These are phyloP conservation scores for Boechera stricta DNA, from an alignment of 345 rosid genomes.

Conservation along the genomic window DNA sequence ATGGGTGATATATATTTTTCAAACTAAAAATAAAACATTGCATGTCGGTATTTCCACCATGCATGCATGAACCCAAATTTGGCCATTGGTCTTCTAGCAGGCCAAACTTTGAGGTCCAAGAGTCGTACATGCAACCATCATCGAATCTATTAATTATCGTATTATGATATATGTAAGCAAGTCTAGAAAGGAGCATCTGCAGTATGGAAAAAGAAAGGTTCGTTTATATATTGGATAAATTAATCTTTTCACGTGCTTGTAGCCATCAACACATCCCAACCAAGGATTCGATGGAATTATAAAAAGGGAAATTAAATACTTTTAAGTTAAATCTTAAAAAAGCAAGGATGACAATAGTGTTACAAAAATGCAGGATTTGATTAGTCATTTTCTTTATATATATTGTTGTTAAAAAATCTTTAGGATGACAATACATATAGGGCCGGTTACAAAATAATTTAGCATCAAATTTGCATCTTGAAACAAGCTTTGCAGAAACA, in stretches of 20 bases:
- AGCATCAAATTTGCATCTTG: conserved; percentile 6
- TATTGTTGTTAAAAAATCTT: neutral
- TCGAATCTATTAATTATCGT: conserved; percentile 10
- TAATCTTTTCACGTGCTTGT: conserved; percentile 35
- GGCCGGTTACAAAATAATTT: neutral
- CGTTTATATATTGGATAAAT: conserved; percentile 21
- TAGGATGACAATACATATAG: neutral
- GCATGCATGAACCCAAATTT: conserved; percentile 40
- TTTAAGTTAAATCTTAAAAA: neutral
- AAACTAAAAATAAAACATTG: neutral
- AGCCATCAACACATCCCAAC: conserved; percentile 33
- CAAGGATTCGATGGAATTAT: conserved; percentile 45
- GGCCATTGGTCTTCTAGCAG: conserved; percentile 38
- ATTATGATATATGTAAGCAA: conserved; percentile 19
- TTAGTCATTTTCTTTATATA: neutral
- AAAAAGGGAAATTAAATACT: neutral
- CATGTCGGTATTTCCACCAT: conserved; percentile 1
- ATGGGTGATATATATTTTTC: neutral
- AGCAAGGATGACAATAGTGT: neutral
- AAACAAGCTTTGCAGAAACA: neutral
- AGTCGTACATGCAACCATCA: conserved; percentile 40
- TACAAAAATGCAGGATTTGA: neutral
- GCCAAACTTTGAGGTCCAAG: conserved; percentile 34
- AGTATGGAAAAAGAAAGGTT: conserved; percentile 25
- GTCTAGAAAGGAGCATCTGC: conserved; percentile 28